These are phyloP conservation scores for Arthrobotrys conoides DNA, from an alignment of 2,329 filamentous ascomycete genomes.

Conservation along the genomic window DNA sequence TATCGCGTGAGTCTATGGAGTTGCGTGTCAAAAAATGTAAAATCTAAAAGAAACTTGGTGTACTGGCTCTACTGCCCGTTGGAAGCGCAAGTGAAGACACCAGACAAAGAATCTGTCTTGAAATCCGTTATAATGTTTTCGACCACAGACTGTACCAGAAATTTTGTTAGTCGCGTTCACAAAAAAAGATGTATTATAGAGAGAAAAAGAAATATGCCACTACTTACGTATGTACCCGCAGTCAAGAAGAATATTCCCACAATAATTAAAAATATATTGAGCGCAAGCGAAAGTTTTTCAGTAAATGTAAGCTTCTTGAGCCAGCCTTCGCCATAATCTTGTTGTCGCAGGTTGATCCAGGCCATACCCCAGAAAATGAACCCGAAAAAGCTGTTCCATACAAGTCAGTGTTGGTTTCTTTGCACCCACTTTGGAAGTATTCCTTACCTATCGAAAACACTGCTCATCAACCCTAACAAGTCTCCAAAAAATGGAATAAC, in stretches of 20 bases:
- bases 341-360: conserved; percentile 80
- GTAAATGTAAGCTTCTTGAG: conserved; percentile 63
- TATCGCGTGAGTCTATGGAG: neutral
- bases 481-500: conserved; percentile 95
- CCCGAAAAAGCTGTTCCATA: conserved; percentile 83
- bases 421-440: conserved; percentile 72
- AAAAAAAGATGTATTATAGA: conserved; percentile 60
- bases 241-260: conserved; percentile 85
- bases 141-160: conserved; percentile 67
- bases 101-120: conserved; percentile 74
- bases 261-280: conserved; percentile 81
- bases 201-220: conserved; percentile 65
- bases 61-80: conserved; percentile 73
- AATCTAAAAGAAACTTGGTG: neutral
- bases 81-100: conserved; percentile 80
- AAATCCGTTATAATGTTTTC: conserved; percentile 83
- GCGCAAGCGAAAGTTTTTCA: conserved; percentile 72
- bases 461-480: conserved; percentile 71
- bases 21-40: neutral
- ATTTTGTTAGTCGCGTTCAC: conserved; percentile 32
- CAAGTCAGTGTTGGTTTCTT: conserved; percentile 82
- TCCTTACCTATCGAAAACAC: conserved; percentile 49
- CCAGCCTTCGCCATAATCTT: conserved; percentile 61
- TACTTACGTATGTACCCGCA: conserved; percentile 82
- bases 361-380: conserved; percentile 95